These are phyloP conservation scores for Ophiocordyceps sinensis DNA, from an alignment of 2,329 filamentous ascomycete genomes.

Conservation along the genomic window DNA sequence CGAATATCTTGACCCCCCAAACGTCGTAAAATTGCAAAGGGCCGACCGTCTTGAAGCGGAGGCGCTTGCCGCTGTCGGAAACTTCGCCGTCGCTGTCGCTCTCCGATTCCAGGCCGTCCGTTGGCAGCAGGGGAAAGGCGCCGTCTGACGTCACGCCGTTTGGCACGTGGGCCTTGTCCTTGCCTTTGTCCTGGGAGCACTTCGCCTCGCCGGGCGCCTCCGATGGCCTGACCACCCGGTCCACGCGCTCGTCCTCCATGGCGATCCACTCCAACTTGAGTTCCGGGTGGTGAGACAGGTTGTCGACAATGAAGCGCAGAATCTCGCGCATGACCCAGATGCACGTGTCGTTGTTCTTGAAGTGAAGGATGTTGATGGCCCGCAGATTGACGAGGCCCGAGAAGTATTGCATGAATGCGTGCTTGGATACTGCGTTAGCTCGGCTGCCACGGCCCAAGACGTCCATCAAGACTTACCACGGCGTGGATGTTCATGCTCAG, in stretches of 20 bases:
- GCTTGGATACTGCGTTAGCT: constrained; percentile 22
- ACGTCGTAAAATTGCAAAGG: constrained; percentile 24
- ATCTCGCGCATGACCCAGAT: constrained; percentile 42
- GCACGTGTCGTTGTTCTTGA: constrained; percentile 41
- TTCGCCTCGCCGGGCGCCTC: constrained; percentile 13
- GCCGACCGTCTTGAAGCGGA: constrained; percentile 21
- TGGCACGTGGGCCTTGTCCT: constrained; percentile 12
- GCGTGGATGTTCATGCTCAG: constrained; percentile 37
- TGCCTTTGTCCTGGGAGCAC: constrained; percentile 21
- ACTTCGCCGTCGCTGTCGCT: constrained; percentile 20
- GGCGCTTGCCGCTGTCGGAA: constrained; percentile 15
- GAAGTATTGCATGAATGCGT: constrained; percentile 41
- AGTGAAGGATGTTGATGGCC: constrained; percentile 39
- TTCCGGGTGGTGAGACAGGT: constrained; percentile 36
- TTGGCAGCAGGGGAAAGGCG: constrained; percentile 14
- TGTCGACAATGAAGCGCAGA: constrained; percentile 44
- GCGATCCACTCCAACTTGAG: constrained; percentile 45
- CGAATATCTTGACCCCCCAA: constrained; percentile 39
- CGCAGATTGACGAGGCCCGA: constrained; percentile 30
- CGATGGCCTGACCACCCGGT: constrained; percentile 30
- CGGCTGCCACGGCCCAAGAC: background rate
- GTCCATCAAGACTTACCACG: constrained; percentile 28
- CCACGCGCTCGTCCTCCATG: constrained; percentile 34
- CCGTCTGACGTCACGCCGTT: constrained; percentile 4
- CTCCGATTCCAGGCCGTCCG: constrained; percentile 14